A percentile compares a stretch with the other conserved stretches of the same genome.
Evolutionary conservation across 2,329 filamentous ascomycete species (phyloP).

Genomic region (Cladosporium sp.): DNA sequence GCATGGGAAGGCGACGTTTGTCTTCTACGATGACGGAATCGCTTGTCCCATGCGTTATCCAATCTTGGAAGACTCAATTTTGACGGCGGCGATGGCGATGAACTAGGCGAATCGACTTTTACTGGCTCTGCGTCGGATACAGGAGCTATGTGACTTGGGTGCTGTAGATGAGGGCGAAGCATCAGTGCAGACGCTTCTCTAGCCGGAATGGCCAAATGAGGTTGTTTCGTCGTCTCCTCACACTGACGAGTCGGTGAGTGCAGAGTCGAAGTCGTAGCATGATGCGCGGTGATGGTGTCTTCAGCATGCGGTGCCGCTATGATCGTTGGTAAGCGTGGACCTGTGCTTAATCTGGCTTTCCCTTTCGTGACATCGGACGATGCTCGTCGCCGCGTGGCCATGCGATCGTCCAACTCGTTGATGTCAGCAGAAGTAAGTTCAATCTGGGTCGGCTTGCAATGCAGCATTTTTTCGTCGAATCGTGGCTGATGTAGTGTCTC

Average conservation of each 20-base stretch:
- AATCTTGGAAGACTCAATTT: background rate
- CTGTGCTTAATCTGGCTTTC: constrained; percentile 19
- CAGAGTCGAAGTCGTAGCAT: background rate
- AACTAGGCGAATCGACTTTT: background rate
- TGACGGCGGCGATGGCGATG: background rate
- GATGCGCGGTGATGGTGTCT: background rate
- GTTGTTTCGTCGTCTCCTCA: background rate
- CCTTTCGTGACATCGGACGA: background rate
- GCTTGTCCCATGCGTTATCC: background rate
- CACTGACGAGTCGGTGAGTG: background rate
- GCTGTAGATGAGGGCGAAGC: background rate
- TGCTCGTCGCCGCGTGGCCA: constrained; percentile 15
- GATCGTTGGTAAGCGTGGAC: constrained; percentile 14
- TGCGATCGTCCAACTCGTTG: constrained; percentile 22
- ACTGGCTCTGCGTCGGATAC: background rate
- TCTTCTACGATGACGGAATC: background rate
- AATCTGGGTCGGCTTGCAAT: constrained; percentile 25
- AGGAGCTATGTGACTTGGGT: background rate
- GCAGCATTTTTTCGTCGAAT: constrained; percentile 23
- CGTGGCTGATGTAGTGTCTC: too few relatives aligned
- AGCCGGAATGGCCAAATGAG: background rate
- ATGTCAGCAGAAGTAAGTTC: constrained; percentile 27
- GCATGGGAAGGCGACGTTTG: constrained; percentile 7
- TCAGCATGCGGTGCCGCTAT: background rate
- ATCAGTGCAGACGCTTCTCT: background rate